Percentiles rank a stretch among this genome's conserved stretches.
phyloP scores from a whole-genome alignment of 352 stramenopile species.

The Pythium phragmiticola region DNA sequence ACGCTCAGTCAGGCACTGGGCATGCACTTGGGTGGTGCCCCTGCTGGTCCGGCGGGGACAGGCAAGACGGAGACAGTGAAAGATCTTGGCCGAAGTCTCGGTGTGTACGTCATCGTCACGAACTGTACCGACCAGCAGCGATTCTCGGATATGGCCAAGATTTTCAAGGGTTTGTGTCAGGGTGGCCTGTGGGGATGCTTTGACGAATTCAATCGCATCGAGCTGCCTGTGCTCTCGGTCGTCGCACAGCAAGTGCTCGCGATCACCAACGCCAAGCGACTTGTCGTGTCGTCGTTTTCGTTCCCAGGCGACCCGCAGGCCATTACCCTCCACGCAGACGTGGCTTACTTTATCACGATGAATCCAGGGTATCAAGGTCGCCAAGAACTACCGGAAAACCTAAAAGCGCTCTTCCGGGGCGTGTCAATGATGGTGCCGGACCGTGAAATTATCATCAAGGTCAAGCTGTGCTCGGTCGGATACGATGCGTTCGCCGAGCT shows the following conservation, averaged over 20 bases:
- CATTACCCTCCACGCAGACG: slow-evolving; percentile 59
- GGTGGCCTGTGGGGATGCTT: slow-evolving; percentile 98
- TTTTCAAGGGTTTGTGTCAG: slow-evolving; percentile 98
- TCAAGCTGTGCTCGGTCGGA: slow-evolving; percentile 92
- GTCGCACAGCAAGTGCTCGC: slow-evolving; percentile 98
- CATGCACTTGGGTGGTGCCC: slow-evolving; percentile 97
- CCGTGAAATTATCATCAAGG: slow-evolving; percentile 96
- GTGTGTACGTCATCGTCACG: slow-evolving; percentile 97
- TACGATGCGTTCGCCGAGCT: slow-evolving; percentile 82
- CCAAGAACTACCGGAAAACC: slow-evolving; percentile 98
- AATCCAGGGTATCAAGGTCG: slow-evolving; percentile 98
- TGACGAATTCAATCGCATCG: slow-evolving; percentile 98
- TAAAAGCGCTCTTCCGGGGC: slow-evolving; percentile 94
- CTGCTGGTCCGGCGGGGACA: slow-evolving; percentile 93
- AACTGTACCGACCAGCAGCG: slow-evolving; percentile 98
- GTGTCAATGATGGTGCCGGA: slow-evolving; percentile 93
- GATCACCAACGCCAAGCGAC: slow-evolving; percentile 90
- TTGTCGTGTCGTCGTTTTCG: slow-evolving; percentile 47
- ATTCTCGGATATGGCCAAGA: slow-evolving; percentile 97
- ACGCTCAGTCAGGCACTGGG: slow-evolving; percentile 95
- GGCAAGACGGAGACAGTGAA: slow-evolving; percentile 98
- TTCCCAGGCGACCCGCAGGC: slow-evolving; percentile 66
- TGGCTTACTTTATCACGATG: slow-evolving; percentile 99
- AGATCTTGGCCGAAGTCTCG: slow-evolving; percentile 93
- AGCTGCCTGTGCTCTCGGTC: slow-evolving; percentile 95